Conservation (phyloP, 306 rosid species). For the Dalbergia cochinchinensis region DNA sequence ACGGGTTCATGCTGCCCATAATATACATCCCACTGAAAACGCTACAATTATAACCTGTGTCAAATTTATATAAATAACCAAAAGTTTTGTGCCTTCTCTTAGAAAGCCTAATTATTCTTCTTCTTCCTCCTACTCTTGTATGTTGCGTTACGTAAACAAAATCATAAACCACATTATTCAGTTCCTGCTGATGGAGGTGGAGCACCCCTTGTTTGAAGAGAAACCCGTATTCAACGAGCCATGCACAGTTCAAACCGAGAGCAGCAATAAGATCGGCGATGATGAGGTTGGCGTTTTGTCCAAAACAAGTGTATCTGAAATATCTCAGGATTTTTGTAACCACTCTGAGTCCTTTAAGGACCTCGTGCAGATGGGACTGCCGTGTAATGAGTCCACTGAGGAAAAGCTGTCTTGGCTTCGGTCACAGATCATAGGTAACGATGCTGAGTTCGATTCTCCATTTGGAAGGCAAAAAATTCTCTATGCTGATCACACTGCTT, state of each 20-base stretch:
- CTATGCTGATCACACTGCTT: constrained; percentile 90
- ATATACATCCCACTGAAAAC: constrained; percentile 51
- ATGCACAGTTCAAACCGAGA: not conserved
- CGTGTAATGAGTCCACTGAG: constrained; percentile 37
- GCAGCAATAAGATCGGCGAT: not conserved
- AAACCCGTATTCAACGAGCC: not conserved
- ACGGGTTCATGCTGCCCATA: constrained; percentile 41
- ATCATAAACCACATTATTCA: constrained; percentile 30
- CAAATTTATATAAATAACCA: constrained; percentile 35
- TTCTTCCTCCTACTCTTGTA: not conserved
- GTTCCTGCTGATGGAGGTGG: constrained; percentile 39
- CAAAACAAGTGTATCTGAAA: constrained; percentile 1
- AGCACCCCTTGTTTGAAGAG: constrained; percentile 31
- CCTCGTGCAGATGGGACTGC: constrained; percentile 47
- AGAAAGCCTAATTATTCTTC: constrained; percentile 8
- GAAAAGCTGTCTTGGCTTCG: constrained; percentile 63
- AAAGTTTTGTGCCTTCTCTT: not conserved
- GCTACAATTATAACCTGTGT: not conserved
- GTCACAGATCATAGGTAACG: constrained; percentile 63
- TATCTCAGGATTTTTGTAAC: constrained; percentile 35
- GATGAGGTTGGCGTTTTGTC: not conserved
- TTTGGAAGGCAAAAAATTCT: constrained; percentile 64
- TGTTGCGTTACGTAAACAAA: constrained; percentile 40
- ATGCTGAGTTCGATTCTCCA: constrained; percentile 61
- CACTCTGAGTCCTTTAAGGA: constrained; percentile 49